Conservation (phyloP, 2,329 filamentous ascomycete genomes). For the Zelopaecilomyces penicillatus region DNA sequence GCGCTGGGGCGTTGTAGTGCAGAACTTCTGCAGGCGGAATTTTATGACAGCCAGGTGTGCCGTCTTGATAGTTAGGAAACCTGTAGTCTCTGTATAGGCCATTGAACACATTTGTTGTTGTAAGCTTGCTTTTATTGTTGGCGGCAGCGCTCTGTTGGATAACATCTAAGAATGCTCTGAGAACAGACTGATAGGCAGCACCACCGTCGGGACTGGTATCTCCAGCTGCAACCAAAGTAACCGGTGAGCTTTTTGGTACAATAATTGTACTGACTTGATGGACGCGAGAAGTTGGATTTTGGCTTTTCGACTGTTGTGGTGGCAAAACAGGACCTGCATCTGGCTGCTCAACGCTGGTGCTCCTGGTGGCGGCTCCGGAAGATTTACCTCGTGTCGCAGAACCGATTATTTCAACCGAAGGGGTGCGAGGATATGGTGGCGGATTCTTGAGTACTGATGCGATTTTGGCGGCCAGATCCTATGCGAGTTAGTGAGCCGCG, state of each 20-base stretch:
- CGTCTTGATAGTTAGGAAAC: constrained; percentile 20
- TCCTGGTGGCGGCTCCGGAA: constrained; percentile 6
- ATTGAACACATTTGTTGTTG: constrained; percentile 14
- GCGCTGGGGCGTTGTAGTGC: constrained; percentile 34
- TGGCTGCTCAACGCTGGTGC: constrained; percentile 9
- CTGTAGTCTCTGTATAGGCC: constrained; percentile 25
- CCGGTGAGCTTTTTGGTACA: no score
- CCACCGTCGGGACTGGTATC: no score
- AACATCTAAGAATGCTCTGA: no score
- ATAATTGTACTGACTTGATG: no score
- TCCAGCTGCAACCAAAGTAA: no score
- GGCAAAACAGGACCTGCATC: not conserved
- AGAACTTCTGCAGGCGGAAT: constrained; percentile 34
- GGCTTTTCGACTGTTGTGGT: constrained; percentile 1
- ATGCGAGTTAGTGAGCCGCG: constrained; percentile 3
- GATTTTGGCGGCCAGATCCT: constrained; percentile 20
- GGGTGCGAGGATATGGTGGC: constrained; percentile 10
- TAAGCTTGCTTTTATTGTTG: constrained; percentile 16
- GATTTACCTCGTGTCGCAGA: constrained; percentile 8
- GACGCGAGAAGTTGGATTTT: not conserved
- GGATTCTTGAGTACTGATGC: constrained; percentile 15
- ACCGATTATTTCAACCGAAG: constrained; percentile 11
- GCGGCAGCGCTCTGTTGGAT: not conserved
- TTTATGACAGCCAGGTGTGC: constrained; percentile 26
- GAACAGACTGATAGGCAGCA: no score